These are phyloP conservation scores for Psilocybe cyanescens DNA, from an alignment of 768 basidiomycete genomes.

Conservation along the genomic window DNA sequence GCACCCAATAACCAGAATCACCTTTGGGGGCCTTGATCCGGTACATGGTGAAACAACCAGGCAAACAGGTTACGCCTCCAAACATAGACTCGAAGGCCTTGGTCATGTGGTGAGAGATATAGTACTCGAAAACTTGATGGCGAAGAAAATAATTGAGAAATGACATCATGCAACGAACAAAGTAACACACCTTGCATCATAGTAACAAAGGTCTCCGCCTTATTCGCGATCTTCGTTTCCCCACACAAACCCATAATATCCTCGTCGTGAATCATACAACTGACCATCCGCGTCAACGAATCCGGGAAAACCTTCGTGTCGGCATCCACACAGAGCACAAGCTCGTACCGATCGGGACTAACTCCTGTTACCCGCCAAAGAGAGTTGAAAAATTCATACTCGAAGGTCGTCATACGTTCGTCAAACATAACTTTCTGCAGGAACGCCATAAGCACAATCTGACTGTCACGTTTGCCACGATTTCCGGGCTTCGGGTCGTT, in stretches of 20 bases:
- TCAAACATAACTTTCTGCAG: slow-evolving; percentile 99
- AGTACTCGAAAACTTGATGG: slow-evolving; percentile 93
- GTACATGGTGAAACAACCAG: slow-evolving; percentile 99
- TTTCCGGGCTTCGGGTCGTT: slow-evolving; percentile 94
- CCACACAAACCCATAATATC: slow-evolving; percentile 99
- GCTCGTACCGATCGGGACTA: slow-evolving; percentile 93
- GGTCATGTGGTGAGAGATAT: slow-evolving; percentile 98
- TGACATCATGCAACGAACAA: not conserved
- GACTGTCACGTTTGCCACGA: slow-evolving; percentile 97
- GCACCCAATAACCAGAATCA: slow-evolving; percentile 95
- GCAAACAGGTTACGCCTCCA: slow-evolving; percentile 98
- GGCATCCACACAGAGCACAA: slow-evolving; percentile 95
- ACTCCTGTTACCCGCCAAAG: slow-evolving; percentile 96
- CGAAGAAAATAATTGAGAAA: slow-evolving; percentile 16
- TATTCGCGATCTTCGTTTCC: slow-evolving; percentile 99
- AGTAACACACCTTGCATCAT: slow-evolving; percentile 94
- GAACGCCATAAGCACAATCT: slow-evolving; percentile 97
- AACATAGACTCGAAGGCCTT: slow-evolving; percentile 99
- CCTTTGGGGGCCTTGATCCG: slow-evolving; percentile 99
- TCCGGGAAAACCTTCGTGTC: slow-evolving; percentile 99
- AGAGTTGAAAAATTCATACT: slow-evolving; percentile 99
- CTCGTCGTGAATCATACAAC: slow-evolving; percentile 94
- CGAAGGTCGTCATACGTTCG: slow-evolving; percentile 99
- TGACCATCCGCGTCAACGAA: slow-evolving; percentile 93
- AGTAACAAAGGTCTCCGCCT: slow-evolving; percentile 97